Evolutionary conservation across 2,329 filamentous ascomycete genomes (phyloP), one percentile per base, ranked within the genome.

Genomic region (Ascochyta pisi): DNA sequence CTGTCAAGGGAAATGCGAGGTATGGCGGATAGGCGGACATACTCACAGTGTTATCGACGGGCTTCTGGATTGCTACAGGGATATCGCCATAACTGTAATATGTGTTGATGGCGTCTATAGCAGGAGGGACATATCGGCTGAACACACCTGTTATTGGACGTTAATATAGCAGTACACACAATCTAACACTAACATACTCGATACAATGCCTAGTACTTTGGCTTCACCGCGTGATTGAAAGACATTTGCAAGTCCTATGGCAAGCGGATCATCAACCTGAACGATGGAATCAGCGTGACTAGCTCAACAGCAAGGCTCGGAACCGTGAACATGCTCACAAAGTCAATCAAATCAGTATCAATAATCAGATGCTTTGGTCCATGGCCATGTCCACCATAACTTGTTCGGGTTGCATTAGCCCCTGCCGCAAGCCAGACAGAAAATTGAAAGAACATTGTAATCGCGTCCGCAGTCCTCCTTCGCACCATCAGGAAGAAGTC

Each of bases 61-160:
- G 49, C 33, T 51, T 51, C n/a, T 51, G 49, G n/a, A 51, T 51
- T 9, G 49, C 49, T 15, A 51, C 5, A 16, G 49, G 41, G 13
- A 52, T 45, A 4, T 26, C 10, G 15, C 41, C 41, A 27, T 46
- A 34, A 8, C 41, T 31, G 13, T 52, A 52, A n/a, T 52, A 45
- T 6, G 41, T 52, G 6, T 45, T 35, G 19, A 52, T 52, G 6
- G 41, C 49, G 13, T 52, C 41, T 45, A 45, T 51, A 9, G 49
- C 49, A 15, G 49, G 49, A 8, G 49, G 49, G 3, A 51, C 49
- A 10, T 51, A 51, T 33, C 41, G 26, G 22, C 40, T 51, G 15
- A 33, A 45, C 5, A 51, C 49, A 27, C 49, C 49, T 51, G 15
- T 10, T 0, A 16, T 6, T 5, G 10, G 6, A 19, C 3, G 22